Percentiles rank a stretch among this genome's conserved stretches.
phyloP scores from a whole-genome alignment of 805 yeast genomes.

The Yarrowia sp. region DNA sequence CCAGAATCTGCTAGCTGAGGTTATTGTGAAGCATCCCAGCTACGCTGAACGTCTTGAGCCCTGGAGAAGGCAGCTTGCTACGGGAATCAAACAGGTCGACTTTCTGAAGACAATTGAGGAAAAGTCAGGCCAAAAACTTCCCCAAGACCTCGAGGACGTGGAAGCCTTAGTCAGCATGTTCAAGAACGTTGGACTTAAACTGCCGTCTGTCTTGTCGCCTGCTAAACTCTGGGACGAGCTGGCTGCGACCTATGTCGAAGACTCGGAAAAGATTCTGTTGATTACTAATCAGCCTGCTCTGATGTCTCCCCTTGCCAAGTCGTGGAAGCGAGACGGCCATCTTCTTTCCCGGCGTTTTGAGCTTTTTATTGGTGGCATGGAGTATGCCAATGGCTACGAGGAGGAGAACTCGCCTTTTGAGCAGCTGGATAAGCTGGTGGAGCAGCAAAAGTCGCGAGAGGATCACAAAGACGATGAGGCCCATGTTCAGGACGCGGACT shows the following conservation, averaged over 20 bases:
- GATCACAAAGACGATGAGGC: conserved; percentile 58
- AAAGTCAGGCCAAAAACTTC: conserved; percentile 51
- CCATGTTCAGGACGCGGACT: conserved; percentile 67
- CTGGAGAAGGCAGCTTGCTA: conserved; percentile 26
- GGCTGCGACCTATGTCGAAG: conserved; percentile 60
- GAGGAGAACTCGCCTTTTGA: conserved; percentile 86
- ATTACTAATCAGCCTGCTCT: conserved; percentile 79
- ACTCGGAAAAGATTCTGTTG: conserved; percentile 42
- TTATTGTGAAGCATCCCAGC: conserved; percentile 32
- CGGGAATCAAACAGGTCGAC: conserved; percentile 50
- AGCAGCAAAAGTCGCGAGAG: conserved; percentile 44
- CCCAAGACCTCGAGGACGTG: conserved; percentile 43
- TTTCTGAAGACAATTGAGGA: conserved; percentile 63
- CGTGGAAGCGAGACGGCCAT: conserved; percentile 41
- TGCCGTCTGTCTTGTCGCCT: conserved; percentile 32
- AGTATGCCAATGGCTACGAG: conserved; percentile 89
- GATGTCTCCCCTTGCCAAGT: conserved; percentile 86
- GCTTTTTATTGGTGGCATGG: conserved; percentile 73
- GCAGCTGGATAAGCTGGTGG: conserved; percentile 46
- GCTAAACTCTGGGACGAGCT: conserved; percentile 64
- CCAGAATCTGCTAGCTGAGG: conserved; percentile 40
- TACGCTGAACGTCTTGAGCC: conserved; percentile 26
- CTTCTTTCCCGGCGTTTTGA: conserved; percentile 64
- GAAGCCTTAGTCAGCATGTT: conserved; percentile 46
- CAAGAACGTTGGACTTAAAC: conserved; percentile 40